Evolutionary conservation across 2,329 filamentous ascomycete species (phyloP).

Genomic region (Colletotrichum eleusines): DNA sequence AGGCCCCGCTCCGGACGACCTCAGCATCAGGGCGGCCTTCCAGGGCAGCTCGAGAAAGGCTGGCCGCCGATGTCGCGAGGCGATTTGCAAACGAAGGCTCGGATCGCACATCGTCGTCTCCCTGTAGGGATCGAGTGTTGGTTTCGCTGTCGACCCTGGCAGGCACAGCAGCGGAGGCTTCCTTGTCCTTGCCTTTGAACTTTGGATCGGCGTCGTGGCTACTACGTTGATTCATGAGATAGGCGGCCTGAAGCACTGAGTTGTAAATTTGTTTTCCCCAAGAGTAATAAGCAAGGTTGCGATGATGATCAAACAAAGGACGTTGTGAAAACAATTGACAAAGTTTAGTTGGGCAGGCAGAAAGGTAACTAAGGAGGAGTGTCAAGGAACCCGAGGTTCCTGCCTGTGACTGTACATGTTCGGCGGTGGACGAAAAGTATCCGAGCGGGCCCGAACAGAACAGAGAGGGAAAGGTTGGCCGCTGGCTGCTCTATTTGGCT

Average conservation of each 20-base stretch:
- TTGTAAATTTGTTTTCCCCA: neutral
- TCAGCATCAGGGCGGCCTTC: slow-evolving; percentile 9
- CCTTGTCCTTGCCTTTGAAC: slow-evolving; percentile 27
- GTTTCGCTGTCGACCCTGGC: neutral
- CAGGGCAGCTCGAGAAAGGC: slow-evolving; percentile 23
- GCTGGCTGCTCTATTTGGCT: neutral
- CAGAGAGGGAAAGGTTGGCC: neutral
- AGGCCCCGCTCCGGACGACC: neutral
- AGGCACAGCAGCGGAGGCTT: neutral
- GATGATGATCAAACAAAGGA: neutral
- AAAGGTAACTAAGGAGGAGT: neutral
- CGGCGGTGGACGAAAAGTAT: neutral
- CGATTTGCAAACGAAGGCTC: slow-evolving; percentile 18
- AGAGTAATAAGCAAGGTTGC: neutral
- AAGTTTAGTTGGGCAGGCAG: neutral
- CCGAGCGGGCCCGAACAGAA: neutral
- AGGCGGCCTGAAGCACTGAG: neutral
- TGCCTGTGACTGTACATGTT: neutral
- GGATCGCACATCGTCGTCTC: neutral
- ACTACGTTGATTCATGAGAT: slow-evolving; percentile 10
- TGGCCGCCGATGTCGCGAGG: slow-evolving; percentile 21
- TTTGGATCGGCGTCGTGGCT: neutral
- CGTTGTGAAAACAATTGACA: neutral
- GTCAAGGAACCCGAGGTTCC: neutral
- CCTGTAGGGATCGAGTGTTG: neutral